These are phyloP conservation scores for Fraxinus nigra DNA, from an alignment of 305 asterid genomes.

Conservation along the genomic window DNA sequence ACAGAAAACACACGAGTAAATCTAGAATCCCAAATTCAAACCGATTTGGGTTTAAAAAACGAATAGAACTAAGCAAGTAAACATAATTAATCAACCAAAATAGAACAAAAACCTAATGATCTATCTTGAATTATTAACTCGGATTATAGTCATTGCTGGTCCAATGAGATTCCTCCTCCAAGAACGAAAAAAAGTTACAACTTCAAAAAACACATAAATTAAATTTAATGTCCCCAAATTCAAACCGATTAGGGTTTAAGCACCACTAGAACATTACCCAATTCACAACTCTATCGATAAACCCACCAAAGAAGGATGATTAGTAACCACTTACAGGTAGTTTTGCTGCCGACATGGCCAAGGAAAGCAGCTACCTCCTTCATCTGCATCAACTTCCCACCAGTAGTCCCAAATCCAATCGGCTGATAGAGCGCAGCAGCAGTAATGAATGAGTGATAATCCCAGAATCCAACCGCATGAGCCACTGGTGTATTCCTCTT, in stretches of 20 bases:
- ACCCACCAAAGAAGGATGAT: too few relatives aligned
- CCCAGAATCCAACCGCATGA: slow-evolving; percentile 83
- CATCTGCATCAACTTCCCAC: slow-evolving; percentile 63
- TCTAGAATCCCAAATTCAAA: background rate
- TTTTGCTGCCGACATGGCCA: slow-evolving; percentile 79
- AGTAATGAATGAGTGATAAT: slow-evolving; percentile 61
- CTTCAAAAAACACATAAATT: background rate
- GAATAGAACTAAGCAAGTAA: background rate
- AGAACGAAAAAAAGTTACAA: background rate
- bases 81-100: background rate
- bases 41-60: background rate
- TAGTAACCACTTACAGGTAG: slow-evolving; percentile 56
- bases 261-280: background rate
- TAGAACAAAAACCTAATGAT: background rate
- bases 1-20: background rate
- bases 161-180: background rate
- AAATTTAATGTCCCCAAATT: background rate
- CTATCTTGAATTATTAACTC: background rate
- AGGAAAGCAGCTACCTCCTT: slow-evolving; percentile 74
- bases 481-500: slow-evolving; percentile 76
- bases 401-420: slow-evolving; percentile 83
- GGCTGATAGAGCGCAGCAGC: slow-evolving; percentile 74
- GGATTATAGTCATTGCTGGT: background rate
- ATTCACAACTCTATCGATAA: background rate
- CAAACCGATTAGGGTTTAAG: background rate